A percentile compares a stretch with the other conserved stretches of the same genome.
These are phyloP conservation scores for Triticum aestivum DNA, from an alignment of 176 grass and related monocot genomes.

Conservation along the genomic window DNA sequence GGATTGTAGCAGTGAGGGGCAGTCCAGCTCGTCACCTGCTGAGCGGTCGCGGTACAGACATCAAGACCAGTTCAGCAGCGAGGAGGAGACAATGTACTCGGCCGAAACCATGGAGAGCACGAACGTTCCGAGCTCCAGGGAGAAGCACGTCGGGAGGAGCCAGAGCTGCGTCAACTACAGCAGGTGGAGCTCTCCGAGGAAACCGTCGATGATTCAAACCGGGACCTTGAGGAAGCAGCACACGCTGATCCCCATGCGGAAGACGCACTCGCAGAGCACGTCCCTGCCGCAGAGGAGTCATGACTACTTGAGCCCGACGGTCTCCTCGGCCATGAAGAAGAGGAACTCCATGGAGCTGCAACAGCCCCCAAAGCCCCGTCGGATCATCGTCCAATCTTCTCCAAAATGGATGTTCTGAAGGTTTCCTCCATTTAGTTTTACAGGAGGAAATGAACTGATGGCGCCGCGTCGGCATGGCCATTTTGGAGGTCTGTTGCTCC, in stretches of 20 bases:
- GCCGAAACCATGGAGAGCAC: conserved; percentile 99
- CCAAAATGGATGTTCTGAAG: conserved; percentile 83
- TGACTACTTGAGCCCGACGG: conserved; percentile 80
- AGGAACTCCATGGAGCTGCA: conserved; percentile 65
- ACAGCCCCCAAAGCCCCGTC: conserved; percentile 45
- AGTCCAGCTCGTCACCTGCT: conserved; percentile 65
- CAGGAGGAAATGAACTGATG: not conserved
- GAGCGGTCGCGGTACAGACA: conserved; percentile 39
- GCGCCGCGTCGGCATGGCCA: not conserved
- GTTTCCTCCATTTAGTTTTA: conserved; percentile 8
- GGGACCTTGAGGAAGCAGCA: conserved; percentile 63
- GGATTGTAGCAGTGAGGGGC: conserved; percentile 58
- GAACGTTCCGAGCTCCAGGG: conserved; percentile 67
- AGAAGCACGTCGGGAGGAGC: conserved; percentile 80
- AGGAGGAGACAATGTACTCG: conserved; percentile 95
- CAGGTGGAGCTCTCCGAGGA: conserved; percentile 75
- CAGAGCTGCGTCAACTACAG: conserved; percentile 76
- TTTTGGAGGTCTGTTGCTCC: not conserved
- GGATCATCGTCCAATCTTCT: conserved; percentile 54
- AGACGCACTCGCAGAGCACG: conserved; percentile 57
- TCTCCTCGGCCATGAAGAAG: conserved; percentile 93
- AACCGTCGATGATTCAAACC: conserved; percentile 20
- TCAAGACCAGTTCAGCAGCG: conserved; percentile 56
- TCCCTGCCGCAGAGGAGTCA: conserved; percentile 57
- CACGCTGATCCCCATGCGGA: conserved; percentile 52